Evolutionary conservation across 2,329 filamentous ascomycete genomes (phyloP).

Genomic region (Diplodia scrobiculata): DNA sequence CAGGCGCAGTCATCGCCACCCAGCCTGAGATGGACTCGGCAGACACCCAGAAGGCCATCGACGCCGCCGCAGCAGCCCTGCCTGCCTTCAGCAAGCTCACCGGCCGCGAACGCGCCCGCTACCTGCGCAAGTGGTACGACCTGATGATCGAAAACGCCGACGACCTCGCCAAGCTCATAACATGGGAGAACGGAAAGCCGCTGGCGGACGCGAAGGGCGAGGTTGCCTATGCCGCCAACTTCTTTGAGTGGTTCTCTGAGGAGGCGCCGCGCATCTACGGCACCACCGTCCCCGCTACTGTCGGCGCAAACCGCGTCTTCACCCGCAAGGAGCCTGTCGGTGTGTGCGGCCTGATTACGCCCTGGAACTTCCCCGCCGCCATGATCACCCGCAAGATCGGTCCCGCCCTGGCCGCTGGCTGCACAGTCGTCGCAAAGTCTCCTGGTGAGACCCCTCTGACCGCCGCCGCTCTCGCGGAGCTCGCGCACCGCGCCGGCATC

Average conservation of each 20-base stretch:
- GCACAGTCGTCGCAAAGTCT: slow-evolving; percentile 89
- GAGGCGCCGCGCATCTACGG: slow-evolving; percentile 50
- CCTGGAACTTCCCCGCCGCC: slow-evolving; percentile 75
- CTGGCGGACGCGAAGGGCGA: slow-evolving; percentile 51
- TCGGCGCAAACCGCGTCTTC: slow-evolving; percentile 72
- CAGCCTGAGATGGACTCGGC: slow-evolving; percentile 79
- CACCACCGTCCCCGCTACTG: slow-evolving; percentile 69
- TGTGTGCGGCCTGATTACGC: slow-evolving; percentile 79
- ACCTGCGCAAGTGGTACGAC: slow-evolving; percentile 80
- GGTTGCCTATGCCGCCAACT: slow-evolving; percentile 34
- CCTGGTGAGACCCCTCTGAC: slow-evolving; percentile 92
- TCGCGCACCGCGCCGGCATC: slow-evolving; percentile 82
- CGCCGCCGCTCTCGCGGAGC: slow-evolving; percentile 80
- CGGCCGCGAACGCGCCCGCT: slow-evolving; percentile 70
- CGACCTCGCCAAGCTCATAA: slow-evolving; percentile 79
- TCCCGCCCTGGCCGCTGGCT: slow-evolving; percentile 84
- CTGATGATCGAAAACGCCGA: slow-evolving; percentile 76
- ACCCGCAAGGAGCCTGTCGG: slow-evolving; percentile 83
- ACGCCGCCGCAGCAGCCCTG: slow-evolving; percentile 77
- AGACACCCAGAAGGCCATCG: slow-evolving; percentile 80
- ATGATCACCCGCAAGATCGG: slow-evolving; percentile 57
- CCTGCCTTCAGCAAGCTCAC: slow-evolving; percentile 70
- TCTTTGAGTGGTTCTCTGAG: slow-evolving; percentile 38
- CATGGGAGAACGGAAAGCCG: slow-evolving; percentile 89
- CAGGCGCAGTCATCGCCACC: slow-evolving; percentile 76